A percentile compares a stretch with the other conserved stretches of the same genome.
Evolutionary conservation across 2,329 filamentous ascomycete genomes (phyloP).

Genomic region (Emmonsia crescens): DNA sequence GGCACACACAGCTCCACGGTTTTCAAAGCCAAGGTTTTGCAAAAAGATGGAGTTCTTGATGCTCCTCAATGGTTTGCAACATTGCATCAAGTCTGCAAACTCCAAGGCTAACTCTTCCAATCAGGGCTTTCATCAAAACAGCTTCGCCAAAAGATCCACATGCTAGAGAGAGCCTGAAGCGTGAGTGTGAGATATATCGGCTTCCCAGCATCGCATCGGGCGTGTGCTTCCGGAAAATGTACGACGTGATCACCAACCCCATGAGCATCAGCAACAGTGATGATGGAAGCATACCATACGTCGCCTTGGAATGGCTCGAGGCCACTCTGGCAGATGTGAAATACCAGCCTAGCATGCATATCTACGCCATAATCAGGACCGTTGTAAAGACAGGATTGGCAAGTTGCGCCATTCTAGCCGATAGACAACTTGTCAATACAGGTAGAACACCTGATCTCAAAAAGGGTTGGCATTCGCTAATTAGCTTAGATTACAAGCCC

Average conservation of each 20-base stretch:
- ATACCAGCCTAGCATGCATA: conserved; percentile 8
- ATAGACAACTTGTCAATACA: conserved; percentile 7
- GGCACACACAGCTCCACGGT: conserved; percentile 4
- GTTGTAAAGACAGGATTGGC: conserved; percentile 5
- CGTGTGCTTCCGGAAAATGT: conserved; percentile 9
- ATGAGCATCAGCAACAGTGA: not conserved
- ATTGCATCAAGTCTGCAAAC: conserved; percentile 4
- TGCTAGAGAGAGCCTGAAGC: conserved; percentile 5
- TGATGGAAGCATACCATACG: not conserved
- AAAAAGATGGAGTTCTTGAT: not conserved
- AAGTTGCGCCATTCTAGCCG: conserved; percentile 7
- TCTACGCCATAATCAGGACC: conserved; percentile 3
- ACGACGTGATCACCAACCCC: conserved; percentile 5
- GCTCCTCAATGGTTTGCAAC: conserved; percentile 7
- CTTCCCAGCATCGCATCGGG: conserved; percentile 2
- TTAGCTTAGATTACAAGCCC: conserved; percentile 7
- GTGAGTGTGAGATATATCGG: conserved; percentile 8
- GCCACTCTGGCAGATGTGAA: conserved; percentile 9
- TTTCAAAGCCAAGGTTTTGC: conserved; percentile 9
- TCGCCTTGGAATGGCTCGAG: conserved; percentile 9
- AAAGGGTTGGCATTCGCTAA: conserved; percentile 8
- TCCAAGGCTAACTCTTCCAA: not conserved
- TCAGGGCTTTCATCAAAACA: conserved; percentile 10
- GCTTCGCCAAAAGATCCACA: conserved; percentile 4
- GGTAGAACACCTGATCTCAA: conserved; percentile 7